A percentile compares a stretch with the other conserved stretches of the same genome.
These are phyloP conservation scores for Debaryomyces sp. DNA, from an alignment of 1,139 yeast species.

Conservation along the genomic window DNA sequence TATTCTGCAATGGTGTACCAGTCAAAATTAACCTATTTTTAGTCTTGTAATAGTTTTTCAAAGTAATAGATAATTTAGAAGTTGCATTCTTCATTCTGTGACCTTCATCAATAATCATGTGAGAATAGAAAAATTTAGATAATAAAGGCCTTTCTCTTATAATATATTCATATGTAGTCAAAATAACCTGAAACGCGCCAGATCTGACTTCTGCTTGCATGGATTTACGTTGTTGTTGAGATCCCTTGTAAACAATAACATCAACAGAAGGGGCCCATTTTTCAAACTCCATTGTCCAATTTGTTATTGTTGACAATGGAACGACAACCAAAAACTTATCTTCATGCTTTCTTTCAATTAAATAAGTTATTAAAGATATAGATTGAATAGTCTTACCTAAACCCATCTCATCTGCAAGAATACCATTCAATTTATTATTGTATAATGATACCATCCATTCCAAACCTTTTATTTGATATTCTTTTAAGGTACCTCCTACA, in stretches of 20 bases:
- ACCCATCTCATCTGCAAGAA: constrained; percentile 87
- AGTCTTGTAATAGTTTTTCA: constrained; percentile 80
- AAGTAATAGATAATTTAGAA: constrained; percentile 82
- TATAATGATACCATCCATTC: constrained; percentile 88
- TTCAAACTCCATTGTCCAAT: constrained; percentile 95
- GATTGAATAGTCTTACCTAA: constrained; percentile 84
- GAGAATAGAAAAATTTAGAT: constrained; percentile 82
- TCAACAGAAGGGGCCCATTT: constrained; percentile 93
- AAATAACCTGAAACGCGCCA: constrained; percentile 86
- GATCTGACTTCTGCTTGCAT: constrained; percentile 71
- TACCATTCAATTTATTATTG: constrained; percentile 79
- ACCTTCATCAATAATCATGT: constrained; percentile 99
- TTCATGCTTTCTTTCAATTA: constrained; percentile 64
- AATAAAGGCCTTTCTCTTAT: constrained; percentile 86
- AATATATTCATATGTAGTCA: constrained; percentile 92
- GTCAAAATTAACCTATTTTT: constrained; percentile 88
- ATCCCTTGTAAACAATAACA: constrained; percentile 84
- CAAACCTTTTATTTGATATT: constrained; percentile 75
- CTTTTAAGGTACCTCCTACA: constrained; percentile 77
- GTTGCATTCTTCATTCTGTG: constrained; percentile 96
- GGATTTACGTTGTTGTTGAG: constrained; percentile 82
- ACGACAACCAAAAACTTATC: constrained; percentile 83
- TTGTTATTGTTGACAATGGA: constrained; percentile 90
- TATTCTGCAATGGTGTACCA: constrained; percentile 96
- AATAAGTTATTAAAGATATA: constrained; percentile 68